Evolutionary conservation across 2,329 filamentous ascomycete genomes (phyloP).

Genomic region (Botryotinia convoluta): DNA sequence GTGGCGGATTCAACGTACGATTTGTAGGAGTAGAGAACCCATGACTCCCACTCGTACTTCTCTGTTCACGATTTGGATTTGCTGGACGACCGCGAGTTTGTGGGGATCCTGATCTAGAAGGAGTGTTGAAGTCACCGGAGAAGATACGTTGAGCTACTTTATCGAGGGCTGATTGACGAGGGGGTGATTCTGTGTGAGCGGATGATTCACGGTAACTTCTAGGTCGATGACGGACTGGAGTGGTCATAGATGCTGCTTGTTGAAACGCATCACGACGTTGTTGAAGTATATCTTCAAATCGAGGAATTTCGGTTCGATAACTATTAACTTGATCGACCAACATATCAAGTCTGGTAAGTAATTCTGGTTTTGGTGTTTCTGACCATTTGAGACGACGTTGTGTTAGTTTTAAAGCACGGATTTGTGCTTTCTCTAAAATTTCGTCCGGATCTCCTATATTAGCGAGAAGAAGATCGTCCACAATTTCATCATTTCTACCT

Average conservation of each 20-base stretch:
- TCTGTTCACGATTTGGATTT: slow-evolving; percentile 20
- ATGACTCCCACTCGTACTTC: slow-evolving; percentile 29
- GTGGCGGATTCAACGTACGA: slow-evolving; percentile 26
- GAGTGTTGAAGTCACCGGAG: slow-evolving; percentile 45
- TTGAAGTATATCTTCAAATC: slow-evolving; percentile 70
- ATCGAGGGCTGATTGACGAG: slow-evolving; percentile 55
- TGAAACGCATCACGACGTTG: slow-evolving; percentile 63
- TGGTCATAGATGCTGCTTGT: slow-evolving; percentile 48
- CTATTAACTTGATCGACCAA: slow-evolving; percentile 60
- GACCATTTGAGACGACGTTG: slow-evolving; percentile 54
- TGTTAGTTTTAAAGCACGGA: slow-evolving; percentile 50
- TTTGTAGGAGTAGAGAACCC: slow-evolving; percentile 31
- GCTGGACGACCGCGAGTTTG: slow-evolving; percentile 35
- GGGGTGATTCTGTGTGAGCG: slow-evolving; percentile 50
- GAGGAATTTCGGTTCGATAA: slow-evolving; percentile 63
- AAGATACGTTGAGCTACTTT: slow-evolving; percentile 62
- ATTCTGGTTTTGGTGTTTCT: slow-evolving; percentile 48
- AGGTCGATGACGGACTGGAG: slow-evolving; percentile 39
- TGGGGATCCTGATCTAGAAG: slow-evolving; percentile 37
- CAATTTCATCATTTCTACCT: slow-evolving; percentile 39
- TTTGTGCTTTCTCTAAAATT: slow-evolving; percentile 45
- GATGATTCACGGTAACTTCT: slow-evolving; percentile 45
- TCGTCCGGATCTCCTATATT: slow-evolving; percentile 33
- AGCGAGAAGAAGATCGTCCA: slow-evolving; percentile 33
- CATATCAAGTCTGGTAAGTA: slow-evolving; percentile 57